These are phyloP conservation scores for Chenopodium album DNA, from an alignment of 148 eudicot species.

Conservation along the genomic window DNA sequence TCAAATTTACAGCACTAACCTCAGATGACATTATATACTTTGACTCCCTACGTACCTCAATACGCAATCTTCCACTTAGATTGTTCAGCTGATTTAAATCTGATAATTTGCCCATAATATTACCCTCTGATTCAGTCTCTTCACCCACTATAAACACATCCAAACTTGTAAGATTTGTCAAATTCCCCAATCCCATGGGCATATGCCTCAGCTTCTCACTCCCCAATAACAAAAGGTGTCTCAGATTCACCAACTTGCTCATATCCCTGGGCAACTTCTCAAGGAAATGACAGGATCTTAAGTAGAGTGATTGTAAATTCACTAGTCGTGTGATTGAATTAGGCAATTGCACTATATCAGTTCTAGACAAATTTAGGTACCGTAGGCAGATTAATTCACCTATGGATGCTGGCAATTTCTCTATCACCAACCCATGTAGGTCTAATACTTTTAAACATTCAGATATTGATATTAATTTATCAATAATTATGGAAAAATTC, in stretches of 20 bases:
- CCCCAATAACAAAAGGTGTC: background rate
- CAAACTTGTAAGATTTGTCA: constrained; percentile 11
- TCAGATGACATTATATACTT: background rate
- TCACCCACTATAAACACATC: background rate
- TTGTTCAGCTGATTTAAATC: background rate
- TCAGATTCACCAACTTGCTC: constrained; percentile 7
- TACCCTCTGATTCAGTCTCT: background rate
- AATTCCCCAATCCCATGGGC: constrained; percentile 3
- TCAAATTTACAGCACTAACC: too few species aligned
- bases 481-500: too few species aligned
- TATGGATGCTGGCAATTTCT: background rate
- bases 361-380: constrained; percentile 4
- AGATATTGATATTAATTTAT: too few species aligned
- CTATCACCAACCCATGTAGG: background rate
- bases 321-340: constrained; percentile 7
- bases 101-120: background rate
- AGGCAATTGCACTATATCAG: background rate
- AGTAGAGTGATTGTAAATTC: background rate
- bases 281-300: background rate
- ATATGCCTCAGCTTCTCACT: constrained; percentile 1
- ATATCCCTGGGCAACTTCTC: constrained; percentile 1
- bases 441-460: background rate
- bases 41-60: background rate
- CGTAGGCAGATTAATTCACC: constrained; percentile 1
- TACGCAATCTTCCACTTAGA: background rate